Evolutionary conservation across 805 yeast genomes (phyloP), one percentile per base, ranked within the genome.

Genomic region (Lipomyces yamanashiensis): DNA sequence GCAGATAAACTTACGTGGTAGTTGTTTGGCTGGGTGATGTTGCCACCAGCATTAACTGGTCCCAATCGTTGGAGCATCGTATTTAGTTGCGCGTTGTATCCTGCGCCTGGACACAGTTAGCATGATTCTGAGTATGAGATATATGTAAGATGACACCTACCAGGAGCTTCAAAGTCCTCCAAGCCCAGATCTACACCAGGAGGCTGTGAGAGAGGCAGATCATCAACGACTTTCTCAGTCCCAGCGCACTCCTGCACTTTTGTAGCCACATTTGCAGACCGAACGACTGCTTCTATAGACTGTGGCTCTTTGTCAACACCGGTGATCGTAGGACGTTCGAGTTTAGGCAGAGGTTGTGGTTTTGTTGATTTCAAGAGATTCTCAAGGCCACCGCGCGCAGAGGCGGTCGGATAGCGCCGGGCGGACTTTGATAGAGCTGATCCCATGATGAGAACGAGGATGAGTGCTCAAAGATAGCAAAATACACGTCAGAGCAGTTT

Each of bases 361-460:
- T 21, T 47, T 17, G 60, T 55, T 3, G 43, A 10, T 23, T 53
- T 54, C 49, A 54, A 19, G 7, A 63, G 36, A 17, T 51, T 47
- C 7, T 44, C 58, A 10, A 54, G 19, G 12, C 62, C 63, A n/a
- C 61, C 64, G 3, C 67, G 67, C 37, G 67, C 36, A 6, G 45
- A 48, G 9, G 67, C 61, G 8, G 64, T 47, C 7, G 67, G 67
- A 45, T 63, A 63, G 33, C 62, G 59, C 12, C 67, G 40, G n/a
- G 64, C 37, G 12, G 67, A 49, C 23, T 59, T 59, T 13, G 67
- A 63, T 10, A 47, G 19, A 6, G 59, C 54, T 2, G 64, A 49
- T 23, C 67, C 67, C 67, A 63, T 63, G 7, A 19, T 23, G 21
- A 3, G n/a, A 9, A 45, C 7, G 7, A 45, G 12, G 4, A 19